phyloP scores from a whole-genome alignment of 139 green algal genomes.

The Closterium sp. region DNA sequence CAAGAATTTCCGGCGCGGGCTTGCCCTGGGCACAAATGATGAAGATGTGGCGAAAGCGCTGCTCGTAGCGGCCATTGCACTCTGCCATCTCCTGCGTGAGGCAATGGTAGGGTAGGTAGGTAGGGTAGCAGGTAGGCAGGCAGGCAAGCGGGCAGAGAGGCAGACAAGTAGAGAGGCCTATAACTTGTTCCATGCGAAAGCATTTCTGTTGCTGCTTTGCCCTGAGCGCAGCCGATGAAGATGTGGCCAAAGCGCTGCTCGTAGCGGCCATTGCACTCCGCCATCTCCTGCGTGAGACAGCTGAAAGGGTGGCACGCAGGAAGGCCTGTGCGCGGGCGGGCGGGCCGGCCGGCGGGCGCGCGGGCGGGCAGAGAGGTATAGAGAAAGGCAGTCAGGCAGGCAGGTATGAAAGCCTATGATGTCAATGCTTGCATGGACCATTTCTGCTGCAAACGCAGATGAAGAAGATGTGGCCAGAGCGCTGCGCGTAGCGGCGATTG shows the following conservation, averaged over 20 bases:
- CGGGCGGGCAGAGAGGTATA: too few species aligned
- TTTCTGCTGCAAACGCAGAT: background rate
- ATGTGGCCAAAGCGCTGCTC: constrained; percentile 53
- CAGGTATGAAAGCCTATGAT: too few species aligned
- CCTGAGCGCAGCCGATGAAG: background rate
- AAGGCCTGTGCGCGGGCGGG: background rate
- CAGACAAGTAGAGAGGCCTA: too few species aligned
- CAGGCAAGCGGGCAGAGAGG: too few species aligned
- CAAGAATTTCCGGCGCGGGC: background rate
- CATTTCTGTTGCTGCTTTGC: constrained; percentile 26
- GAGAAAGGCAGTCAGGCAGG: too few species aligned
- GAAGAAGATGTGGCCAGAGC: constrained; percentile 53
- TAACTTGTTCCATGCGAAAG: too few species aligned
- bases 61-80: constrained; percentile 78
- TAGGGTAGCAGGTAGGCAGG: too few species aligned
- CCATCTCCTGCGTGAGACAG: too few species aligned
- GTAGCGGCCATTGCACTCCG: background rate
- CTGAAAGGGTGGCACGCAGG: background rate
- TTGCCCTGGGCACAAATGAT: constrained; percentile 70
- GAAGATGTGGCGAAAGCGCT: constrained; percentile 89
- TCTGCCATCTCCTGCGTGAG: constrained; percentile 54
- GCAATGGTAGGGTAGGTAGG: too few species aligned
- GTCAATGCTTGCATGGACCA: too few species aligned
- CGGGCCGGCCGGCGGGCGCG: too few species aligned
- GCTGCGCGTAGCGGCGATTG: background rate